Evolutionary conservation across 768 basidiomycete species (phyloP).

Genomic region (Sporobolomyces pararoseus): DNA sequence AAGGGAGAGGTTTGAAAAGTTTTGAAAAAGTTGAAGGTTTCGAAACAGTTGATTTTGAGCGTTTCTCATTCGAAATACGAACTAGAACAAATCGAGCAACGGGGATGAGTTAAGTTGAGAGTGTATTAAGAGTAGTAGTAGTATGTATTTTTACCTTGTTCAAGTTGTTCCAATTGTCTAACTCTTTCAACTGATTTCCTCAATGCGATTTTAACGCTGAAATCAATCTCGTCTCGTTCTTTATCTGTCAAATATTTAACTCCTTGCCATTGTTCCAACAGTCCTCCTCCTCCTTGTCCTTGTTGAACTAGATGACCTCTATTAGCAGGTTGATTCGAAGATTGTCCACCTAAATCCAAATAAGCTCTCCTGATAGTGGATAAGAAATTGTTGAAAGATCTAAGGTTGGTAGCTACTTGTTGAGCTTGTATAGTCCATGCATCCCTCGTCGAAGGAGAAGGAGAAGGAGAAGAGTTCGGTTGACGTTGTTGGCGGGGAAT

Average conservation of each 20-base stretch:
- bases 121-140: background rate
- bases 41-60: background rate
- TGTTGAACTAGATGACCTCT: conserved; percentile 3
- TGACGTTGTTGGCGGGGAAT: background rate
- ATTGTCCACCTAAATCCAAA: conserved; percentile 58
- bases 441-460: conserved; percentile 11
- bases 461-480: background rate
- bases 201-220: conserved; percentile 80
- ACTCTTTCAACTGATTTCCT: conserved; percentile 80
- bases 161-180: conserved; percentile 77
- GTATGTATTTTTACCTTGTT: conserved; percentile 81
- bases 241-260: conserved; percentile 65
- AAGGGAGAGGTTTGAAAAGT: conserved; percentile 63
- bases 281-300: conserved; percentile 30
- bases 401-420: conserved; percentile 38
- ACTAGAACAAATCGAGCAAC: conserved; percentile 1
- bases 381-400: conserved; percentile 55
- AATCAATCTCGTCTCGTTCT: conserved; percentile 92
- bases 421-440: conserved; percentile 35
- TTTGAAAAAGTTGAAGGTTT: conserved; percentile 52
- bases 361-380: conserved; percentile 76
- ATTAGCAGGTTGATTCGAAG: background rate
- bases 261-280: conserved; percentile 46
- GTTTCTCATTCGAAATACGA: conserved; percentile 26
- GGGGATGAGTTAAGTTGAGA: background rate